phyloP scores from a whole-genome alignment of 2,329 filamentous ascomycete species.

The Penicillium sp. region DNA sequence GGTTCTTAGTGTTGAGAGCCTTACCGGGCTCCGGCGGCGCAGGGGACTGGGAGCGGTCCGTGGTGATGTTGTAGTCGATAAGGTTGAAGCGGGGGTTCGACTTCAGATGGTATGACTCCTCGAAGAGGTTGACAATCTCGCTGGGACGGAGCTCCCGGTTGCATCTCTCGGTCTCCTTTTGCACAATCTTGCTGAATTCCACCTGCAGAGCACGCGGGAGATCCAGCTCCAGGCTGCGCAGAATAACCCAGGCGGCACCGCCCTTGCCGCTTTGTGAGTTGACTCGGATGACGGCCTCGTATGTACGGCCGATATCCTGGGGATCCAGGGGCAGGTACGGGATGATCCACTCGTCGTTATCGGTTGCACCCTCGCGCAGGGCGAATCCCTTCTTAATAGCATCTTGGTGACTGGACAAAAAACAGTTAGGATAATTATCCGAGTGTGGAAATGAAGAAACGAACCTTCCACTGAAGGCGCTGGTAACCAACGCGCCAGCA shows the following conservation, averaged over 20 bases:
- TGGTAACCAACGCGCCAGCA: constrained; percentile 52
- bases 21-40: constrained; percentile 63
- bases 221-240: constrained; percentile 82
- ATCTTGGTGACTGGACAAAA: constrained; percentile 83
- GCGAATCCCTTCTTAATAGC: constrained; percentile 87
- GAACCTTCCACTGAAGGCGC: background rate
- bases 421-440: constrained; percentile 45
- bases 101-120: constrained; percentile 78
- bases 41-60: constrained; percentile 74
- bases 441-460: constrained; percentile 74
- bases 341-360: constrained; percentile 72
- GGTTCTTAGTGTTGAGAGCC: constrained; percentile 70
- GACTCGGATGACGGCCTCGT: constrained; percentile 95
- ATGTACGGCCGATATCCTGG: constrained; percentile 89
- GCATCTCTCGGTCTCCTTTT: constrained; percentile 71
- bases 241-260: constrained; percentile 89
- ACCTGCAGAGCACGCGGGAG: constrained; percentile 88
- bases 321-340: constrained; percentile 93
- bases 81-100: constrained; percentile 79
- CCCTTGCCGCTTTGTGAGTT: constrained; percentile 96
- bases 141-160: constrained; percentile 76
- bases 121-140: constrained; percentile 86
- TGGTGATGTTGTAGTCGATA: constrained; percentile 84
- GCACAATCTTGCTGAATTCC: constrained; percentile 83
- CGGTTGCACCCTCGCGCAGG: constrained; percentile 58